Evolutionary conservation across 2,329 filamentous ascomycete genomes (phyloP).

Genomic region (Nannizziopsis barbatae): DNA sequence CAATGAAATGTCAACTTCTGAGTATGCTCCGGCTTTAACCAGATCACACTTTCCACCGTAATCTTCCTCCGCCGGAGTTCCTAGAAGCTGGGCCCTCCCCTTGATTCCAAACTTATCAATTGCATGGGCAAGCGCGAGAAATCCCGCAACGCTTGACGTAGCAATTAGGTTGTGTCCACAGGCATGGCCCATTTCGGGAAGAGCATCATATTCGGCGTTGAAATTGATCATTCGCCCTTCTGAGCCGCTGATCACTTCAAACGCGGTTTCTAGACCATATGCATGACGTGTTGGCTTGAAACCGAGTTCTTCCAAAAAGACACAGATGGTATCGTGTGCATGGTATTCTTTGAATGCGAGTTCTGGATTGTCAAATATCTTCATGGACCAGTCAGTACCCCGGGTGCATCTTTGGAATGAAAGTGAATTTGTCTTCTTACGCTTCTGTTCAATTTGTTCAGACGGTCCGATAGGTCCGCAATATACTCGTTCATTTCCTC

Average conservation of each 20-base stretch:
- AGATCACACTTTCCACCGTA: conserved; percentile 33
- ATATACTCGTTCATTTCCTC: conserved; percentile 1
- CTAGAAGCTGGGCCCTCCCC: conserved; percentile 27
- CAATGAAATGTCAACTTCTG: conserved; percentile 32
- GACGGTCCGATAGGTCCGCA: neutral
- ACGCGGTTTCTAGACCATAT: conserved; percentile 44
- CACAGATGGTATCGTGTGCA: conserved; percentile 42
- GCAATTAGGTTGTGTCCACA: conserved; percentile 34
- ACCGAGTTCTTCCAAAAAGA: conserved; percentile 36
- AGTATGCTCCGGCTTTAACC: conserved; percentile 36
- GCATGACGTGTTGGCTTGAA: conserved; percentile 40
- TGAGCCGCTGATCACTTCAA: conserved; percentile 21
- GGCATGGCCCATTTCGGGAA: conserved; percentile 32
- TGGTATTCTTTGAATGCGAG: conserved; percentile 42
- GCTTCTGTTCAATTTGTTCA: conserved; percentile 3
- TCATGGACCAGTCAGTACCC: neutral
- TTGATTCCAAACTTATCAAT: conserved; percentile 34
- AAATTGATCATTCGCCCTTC: conserved; percentile 17
- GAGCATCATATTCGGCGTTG: conserved; percentile 36
- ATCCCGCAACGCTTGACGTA: conserved; percentile 27
- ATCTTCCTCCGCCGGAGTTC: conserved; percentile 32
- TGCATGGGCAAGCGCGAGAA: conserved; percentile 38
- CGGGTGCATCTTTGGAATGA: neutral
- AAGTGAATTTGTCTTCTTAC: neutral
- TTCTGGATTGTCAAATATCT: conserved; percentile 43